phyloP scores from a whole-genome alignment of 352 stramenopile genomes.

The Pythium dissotocum region DNA sequence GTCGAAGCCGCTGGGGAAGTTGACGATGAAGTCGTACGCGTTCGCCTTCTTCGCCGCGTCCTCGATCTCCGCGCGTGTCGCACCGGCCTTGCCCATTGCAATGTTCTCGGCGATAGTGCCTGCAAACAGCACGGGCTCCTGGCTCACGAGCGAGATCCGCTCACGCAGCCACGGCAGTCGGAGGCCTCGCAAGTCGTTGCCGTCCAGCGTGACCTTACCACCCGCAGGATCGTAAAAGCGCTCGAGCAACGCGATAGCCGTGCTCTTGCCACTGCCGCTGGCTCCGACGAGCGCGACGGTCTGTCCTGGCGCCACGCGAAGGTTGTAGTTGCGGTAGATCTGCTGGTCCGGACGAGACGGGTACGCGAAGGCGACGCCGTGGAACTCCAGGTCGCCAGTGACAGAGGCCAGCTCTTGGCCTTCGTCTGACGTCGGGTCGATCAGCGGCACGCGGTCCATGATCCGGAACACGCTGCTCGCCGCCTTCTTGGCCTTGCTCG shows the following conservation, averaged over 20 bases:
- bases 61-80: constrained; percentile 72
- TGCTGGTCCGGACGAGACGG: constrained; percentile 66
- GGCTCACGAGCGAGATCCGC: constrained; percentile 82
- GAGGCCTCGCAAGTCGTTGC: constrained; percentile 54
- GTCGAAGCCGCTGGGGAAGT: constrained; percentile 87
- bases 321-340: constrained; percentile 54
- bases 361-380: constrained; percentile 90
- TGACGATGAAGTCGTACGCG: constrained; percentile 90
- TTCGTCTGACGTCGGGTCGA: constrained; percentile 31
- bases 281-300: constrained; percentile 45
- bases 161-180: constrained; percentile 55
- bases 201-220: constrained; percentile 56
- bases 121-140: constrained; percentile 92
- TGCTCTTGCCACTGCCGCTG: constrained; percentile 56
- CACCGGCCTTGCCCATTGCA: constrained; percentile 57
- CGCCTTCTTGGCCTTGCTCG: constrained; percentile 57
- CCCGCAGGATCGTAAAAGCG: constrained; percentile 71
- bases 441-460: constrained; percentile 63
- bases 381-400: constrained; percentile 74
- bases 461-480: constrained; percentile 74
- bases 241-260: constrained; percentile 72
- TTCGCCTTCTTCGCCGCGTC: constrained; percentile 79
- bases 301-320: constrained; percentile 38
- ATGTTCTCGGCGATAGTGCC: constrained; percentile 76
- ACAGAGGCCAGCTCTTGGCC: constrained; percentile 28